Evolutionary conservation across 2,329 filamentous ascomycete species (phyloP).

Genomic region (Diaporthe sp.): DNA sequence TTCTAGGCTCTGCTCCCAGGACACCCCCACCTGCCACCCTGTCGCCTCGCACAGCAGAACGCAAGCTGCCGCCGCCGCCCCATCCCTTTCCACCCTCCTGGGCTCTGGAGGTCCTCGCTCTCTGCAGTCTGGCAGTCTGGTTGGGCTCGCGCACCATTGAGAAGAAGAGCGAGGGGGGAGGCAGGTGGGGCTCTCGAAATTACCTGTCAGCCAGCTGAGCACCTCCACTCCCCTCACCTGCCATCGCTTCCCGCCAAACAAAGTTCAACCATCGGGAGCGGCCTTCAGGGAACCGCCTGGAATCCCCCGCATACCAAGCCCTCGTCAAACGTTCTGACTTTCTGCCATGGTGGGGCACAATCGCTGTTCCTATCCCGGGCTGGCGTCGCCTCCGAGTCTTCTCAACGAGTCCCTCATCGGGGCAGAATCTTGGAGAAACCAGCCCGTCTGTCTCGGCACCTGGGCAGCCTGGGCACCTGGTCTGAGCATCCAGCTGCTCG

Average conservation of each 20-base stretch:
- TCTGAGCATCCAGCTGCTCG: slow-evolving; percentile 5
- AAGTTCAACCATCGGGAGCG: slow-evolving; percentile 21
- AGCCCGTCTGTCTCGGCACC: slow-evolving; percentile 4
- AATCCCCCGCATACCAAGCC: slow-evolving; percentile 29
- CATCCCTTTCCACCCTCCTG: slow-evolving; percentile 19
- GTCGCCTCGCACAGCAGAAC: too few relatives aligned
- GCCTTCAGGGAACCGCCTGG: slow-evolving; percentile 29
- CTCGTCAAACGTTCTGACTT: slow-evolving; percentile 16
- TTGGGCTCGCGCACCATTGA: background rate
- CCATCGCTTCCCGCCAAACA: slow-evolving; percentile 20
- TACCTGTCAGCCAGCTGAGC: slow-evolving; percentile 21
- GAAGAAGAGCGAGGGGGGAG: background rate
- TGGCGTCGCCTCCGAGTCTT: slow-evolving; percentile 9
- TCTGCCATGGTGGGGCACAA: slow-evolving; percentile 19
- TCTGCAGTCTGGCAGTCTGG: background rate
- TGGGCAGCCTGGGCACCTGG: slow-evolving; percentile 9
- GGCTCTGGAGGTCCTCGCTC: slow-evolving; percentile 2
- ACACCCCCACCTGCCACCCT: background rate
- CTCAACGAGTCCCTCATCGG: slow-evolving; percentile 5
- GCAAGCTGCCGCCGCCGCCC: background rate
- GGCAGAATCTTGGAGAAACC: background rate
- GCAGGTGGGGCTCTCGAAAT: background rate
- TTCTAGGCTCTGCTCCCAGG: slow-evolving; percentile 24
- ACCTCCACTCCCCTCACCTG: slow-evolving; percentile 2
- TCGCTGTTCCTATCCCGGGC: slow-evolving; percentile 15